Evolutionary conservation across 768 basidiomycete species (phyloP), one percentile per base, ranked within the genome.

Genomic region (Phaeotremella skinneri): DNA sequence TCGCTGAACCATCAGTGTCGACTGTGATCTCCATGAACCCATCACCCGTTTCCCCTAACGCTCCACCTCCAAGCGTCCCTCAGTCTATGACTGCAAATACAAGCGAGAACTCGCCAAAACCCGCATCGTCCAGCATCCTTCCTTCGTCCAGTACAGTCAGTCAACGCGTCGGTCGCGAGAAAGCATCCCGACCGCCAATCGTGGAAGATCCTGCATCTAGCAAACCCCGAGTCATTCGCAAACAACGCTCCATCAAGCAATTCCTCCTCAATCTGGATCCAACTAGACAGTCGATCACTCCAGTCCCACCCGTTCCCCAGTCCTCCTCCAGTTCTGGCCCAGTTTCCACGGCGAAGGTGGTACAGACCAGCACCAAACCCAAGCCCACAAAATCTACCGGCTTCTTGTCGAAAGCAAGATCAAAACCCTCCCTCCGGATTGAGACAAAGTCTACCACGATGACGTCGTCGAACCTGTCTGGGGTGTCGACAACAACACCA

Each of bases 241-340:
- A 67, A 50, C 63, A 71, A 32, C 64, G 62, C 21, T 68, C 66
- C 14, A 43, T 71, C 34, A 71, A 71, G 42, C 55, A 61, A 21
- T 61, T 71, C 59, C 64, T 71, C 55, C 66, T 71, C 53, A 58
- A 48, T 47, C 21, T 45, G 7, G 43, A 45, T 20, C 34, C 34
- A 37, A 14, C 43, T 21, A 23, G 21, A 23, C 11, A 45, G 21
- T 59, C 62, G 20, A 41, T 52, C 16, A 48, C 56, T 21, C 50
- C 61, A 0, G 47, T 50, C 7, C 43, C 43, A 20, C 23, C 55
- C 2, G 26, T 45, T 2, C 51, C 55, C 13, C 14, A 7, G 23
- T 45, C 37, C 27, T 50, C 29, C 7, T 13, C 43, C 7, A 45
- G 13, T 9, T 23, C 11, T 11, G 9, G 23, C 23, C 20, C 43